Evolutionary conservation across 768 basidiomycete genomes (phyloP).

Genomic region (Polyporus arcularius): DNA sequence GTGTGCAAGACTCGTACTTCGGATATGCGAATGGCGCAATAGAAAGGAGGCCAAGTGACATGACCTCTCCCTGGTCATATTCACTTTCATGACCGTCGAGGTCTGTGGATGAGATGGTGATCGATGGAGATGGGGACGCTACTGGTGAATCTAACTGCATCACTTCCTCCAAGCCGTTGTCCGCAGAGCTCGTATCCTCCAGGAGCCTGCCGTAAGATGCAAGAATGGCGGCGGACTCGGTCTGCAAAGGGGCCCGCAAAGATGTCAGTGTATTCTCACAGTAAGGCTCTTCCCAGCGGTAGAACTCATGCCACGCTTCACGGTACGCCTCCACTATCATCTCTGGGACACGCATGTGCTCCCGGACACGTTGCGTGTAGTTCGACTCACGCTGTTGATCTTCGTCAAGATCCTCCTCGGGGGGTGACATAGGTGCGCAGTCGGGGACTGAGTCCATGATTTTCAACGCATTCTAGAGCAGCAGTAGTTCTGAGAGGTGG

Average conservation of each 20-base stretch:
- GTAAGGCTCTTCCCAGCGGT: slow-evolving; percentile 40
- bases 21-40: slow-evolving; percentile 26
- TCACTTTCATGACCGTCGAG: too few relatives aligned
- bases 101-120: too few relatives aligned
- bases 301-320: slow-evolving; percentile 47
- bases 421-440: too few relatives aligned
- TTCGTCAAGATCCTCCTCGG: background rate
- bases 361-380: slow-evolving; percentile 2
- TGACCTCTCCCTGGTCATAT: background rate
- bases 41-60: background rate
- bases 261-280: slow-evolving; percentile 28
- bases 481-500: too few relatives aligned
- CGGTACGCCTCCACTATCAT: slow-evolving; percentile 31
- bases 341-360: background rate
- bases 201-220: background rate
- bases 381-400: background rate
- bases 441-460: too few relatives aligned
- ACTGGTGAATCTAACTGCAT: too few relatives aligned
- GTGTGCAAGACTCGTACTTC: slow-evolving; percentile 48
- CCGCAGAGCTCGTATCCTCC: background rate
- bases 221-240: background rate
- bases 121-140: too few relatives aligned
- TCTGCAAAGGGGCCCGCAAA: background rate
- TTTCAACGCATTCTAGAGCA: too few relatives aligned
- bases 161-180: background rate